Conservation (phyloP, 2,329 filamentous ascomycete genomes). For the Fusarium coffeatum region DNA sequence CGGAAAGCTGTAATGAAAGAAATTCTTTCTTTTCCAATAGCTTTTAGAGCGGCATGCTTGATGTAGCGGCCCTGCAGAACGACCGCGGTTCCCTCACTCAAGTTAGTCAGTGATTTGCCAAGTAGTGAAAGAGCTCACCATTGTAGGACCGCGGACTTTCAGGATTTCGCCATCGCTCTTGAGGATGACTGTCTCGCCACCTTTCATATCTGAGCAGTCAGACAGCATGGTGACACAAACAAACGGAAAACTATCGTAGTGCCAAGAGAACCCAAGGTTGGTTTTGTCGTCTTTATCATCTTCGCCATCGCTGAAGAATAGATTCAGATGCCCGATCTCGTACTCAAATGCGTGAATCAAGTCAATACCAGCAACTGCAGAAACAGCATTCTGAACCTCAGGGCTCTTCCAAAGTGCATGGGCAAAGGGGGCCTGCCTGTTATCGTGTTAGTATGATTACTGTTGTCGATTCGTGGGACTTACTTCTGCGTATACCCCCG, state of each 20-base stretch:
- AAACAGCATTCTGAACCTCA: conserved; percentile 60
- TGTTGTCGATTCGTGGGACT: not conserved
- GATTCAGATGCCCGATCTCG: conserved; percentile 68
- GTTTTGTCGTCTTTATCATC: conserved; percentile 8
- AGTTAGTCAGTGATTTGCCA: not conserved
- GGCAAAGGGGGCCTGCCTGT: conserved; percentile 57
- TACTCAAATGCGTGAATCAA: conserved; percentile 65
- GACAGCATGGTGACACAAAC: not conserved
- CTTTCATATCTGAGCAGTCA: not conserved
- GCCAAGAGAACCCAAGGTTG: not conserved
- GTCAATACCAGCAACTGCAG: conserved; percentile 65
- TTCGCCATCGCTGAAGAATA: conserved; percentile 59
- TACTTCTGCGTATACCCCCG: not conserved
- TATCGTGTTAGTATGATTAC: not conserved
- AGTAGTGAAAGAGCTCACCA: not conserved
- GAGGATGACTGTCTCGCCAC: not conserved
- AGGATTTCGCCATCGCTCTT: not conserved
- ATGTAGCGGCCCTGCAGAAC: not conserved
- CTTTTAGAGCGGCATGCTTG: not conserved
- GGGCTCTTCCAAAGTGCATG: conserved; percentile 62
- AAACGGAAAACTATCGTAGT: not conserved
- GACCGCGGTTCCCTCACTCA: not conserved
- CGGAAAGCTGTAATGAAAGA: not conserved
- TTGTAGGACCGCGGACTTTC: not conserved
- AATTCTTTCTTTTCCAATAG: not conserved